Percentiles rank a stretch among this genome's conserved stretches.
These are phyloP conservation scores for Piper betle DNA, from an alignment of 164 flowering plant species.

Conservation along the genomic window DNA sequence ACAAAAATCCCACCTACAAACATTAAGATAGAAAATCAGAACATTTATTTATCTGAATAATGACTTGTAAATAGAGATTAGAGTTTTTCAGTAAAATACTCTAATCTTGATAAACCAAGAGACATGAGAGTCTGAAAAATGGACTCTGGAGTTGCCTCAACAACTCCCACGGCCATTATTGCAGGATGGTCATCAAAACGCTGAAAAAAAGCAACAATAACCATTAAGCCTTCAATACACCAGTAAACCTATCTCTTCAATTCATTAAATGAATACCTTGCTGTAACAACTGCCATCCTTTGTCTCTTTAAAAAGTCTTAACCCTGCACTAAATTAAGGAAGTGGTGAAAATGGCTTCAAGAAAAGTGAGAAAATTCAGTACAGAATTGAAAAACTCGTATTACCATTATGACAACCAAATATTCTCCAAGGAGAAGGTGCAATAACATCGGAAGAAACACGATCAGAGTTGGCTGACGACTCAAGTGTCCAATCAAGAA, in stretches of 20 bases:
- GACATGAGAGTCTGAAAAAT: constrained; percentile 77
- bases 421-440: constrained; percentile 87
- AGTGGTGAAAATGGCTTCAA: constrained; percentile 1
- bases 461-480: constrained; percentile 40
- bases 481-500: constrained; percentile 46
- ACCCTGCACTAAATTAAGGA: constrained; percentile 30
- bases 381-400: neutral
- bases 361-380: constrained; percentile 1
- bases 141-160: constrained; percentile 76
- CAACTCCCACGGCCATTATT: constrained; percentile 90
- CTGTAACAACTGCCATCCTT: constrained; percentile 43
- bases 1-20: constrained; percentile 92
- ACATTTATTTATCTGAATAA: too few species aligned
- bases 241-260: neutral
- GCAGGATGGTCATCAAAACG: constrained; percentile 88
- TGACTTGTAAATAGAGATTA: neutral
- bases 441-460: constrained; percentile 64
- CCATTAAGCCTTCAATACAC: constrained; percentile 6
- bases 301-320: constrained; percentile 82
- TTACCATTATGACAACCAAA: constrained; percentile 91
- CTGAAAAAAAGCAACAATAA: constrained; percentile 15
- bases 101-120: constrained; percentile 81
- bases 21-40: neutral
- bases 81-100: constrained; percentile 26
- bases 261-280: constrained; percentile 16